These are phyloP conservation scores for Phaseolus coccineus DNA, from an alignment of 331 rosid species.

Conservation along the genomic window DNA sequence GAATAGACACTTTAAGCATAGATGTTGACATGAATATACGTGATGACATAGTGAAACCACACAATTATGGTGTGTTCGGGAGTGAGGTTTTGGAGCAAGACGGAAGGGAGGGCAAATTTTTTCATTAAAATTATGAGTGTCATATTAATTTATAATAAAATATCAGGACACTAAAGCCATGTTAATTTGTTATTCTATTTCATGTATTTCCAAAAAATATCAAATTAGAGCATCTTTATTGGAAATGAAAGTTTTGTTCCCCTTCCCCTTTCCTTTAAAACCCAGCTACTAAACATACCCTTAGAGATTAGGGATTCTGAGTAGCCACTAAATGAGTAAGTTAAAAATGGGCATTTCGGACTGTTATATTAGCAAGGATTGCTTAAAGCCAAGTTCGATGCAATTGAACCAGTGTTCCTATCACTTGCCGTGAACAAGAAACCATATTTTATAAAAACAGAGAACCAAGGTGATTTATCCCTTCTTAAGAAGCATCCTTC, in stretches of 20 bases:
- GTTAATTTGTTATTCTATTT: not conserved
- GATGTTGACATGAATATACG: not conserved
- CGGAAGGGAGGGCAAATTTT: not conserved
- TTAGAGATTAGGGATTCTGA: not conserved
- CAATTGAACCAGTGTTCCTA: constrained; percentile 7
- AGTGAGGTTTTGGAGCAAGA: not conserved
- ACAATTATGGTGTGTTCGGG: not conserved
- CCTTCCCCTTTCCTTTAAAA: not conserved
- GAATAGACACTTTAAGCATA: not conserved
- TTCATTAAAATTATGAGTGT: not conserved
- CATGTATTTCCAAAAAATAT: not conserved
- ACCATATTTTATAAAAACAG: not conserved
- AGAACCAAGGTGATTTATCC: constrained; percentile 22
- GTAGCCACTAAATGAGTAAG: not conserved
- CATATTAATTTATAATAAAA: not conserved
- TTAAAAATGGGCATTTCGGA: not conserved
- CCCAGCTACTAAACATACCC: not conserved
- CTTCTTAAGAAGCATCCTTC: constrained; percentile 12
- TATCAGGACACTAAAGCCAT: not conserved
- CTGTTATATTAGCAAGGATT: constrained; percentile 1
- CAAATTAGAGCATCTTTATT: not conserved
- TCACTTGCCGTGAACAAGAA: not conserved
- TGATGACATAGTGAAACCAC: not conserved
- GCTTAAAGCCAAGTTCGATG: constrained; percentile 1
- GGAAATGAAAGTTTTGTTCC: not conserved